Base-by-base conservation (phyloP, 2,329 filamentous ascomycete genomes). In the Trichoderma semiorbis region DNA sequence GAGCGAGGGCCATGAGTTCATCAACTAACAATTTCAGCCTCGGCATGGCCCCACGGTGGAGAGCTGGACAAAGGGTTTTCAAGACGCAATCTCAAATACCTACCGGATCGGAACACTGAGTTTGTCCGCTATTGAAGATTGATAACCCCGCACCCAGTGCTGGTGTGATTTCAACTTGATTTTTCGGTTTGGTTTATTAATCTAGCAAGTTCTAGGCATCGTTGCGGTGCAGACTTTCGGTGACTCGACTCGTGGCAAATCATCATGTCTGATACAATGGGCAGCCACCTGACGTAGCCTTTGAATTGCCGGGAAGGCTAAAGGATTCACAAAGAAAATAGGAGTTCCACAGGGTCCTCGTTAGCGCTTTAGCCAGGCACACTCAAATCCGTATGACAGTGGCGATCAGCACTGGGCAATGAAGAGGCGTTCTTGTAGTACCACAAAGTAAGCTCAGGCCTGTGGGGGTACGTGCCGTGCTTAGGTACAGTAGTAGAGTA, bases 41-140 rank as follows among this genome's bases (percentile, higher is more conserved):
- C 61, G 62, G 61, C 57, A 62, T 21, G 14, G 57, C 30, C 67
- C 55, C 55, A 36, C 43, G 26, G 43, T 66, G 63, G 43, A 39
- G 64, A 55, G 32, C 32, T 28, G 32, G 28, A 50, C 30, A 24
- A 32, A 43, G 10, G 8, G 3, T 36, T 39, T 36, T 43, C 64
- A 39, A 32, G 28, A 32, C 57, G 32, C 26, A 60, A 60, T 50
- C 65, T 62, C 28, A 62, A 62, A 53, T 69, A 57, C 24, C 18
- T 58, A 32, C 24, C 61, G 72, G 62, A 53, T 26, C 68, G 71
- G 71, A 72, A 36, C 66, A 70, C 71, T 50, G 71, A 72, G 21
- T 72, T 70, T 65, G 71, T 72, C 71, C 71, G 71, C 55, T 18
- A 7, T 16, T 24, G 16, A 18, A 21, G 30, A 39, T 10, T 18